Evolutionary conservation across 768 basidiomycete genomes (phyloP).

Genomic region (Boletus vinaceobasis): DNA sequence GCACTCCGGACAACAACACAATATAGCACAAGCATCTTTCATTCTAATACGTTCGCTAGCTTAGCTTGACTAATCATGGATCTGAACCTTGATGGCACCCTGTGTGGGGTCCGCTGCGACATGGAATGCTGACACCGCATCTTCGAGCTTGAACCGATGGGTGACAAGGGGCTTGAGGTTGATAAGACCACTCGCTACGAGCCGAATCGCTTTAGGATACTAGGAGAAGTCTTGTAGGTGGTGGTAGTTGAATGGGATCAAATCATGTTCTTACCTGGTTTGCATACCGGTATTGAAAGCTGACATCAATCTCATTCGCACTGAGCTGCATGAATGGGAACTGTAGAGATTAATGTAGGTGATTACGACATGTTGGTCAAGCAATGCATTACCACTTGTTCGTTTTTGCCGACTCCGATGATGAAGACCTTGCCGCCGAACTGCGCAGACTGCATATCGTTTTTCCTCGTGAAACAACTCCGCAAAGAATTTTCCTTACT

Average conservation of each 20-base stretch:
- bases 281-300: conserved; percentile 67
- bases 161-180: conserved; percentile 79
- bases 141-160: conserved; percentile 67
- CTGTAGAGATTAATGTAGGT: conserved; percentile 23
- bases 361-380: background rate
- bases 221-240: conserved; percentile 22
- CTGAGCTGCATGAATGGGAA: conserved; percentile 75
- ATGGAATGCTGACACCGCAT: conserved; percentile 77
- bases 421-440: conserved; percentile 70
- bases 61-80: conserved; percentile 41
- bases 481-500: conserved; percentile 13
- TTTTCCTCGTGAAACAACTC: background rate
- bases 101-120: conserved; percentile 64
- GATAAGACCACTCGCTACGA: conserved; percentile 71
- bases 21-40: background rate
- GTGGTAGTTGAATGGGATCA: background rate
- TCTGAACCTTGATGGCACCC: conserved; percentile 69
- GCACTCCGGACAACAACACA: background rate
- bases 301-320: conserved; percentile 66
- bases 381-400: conserved; percentile 45
- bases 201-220: conserved; percentile 82
- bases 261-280: conserved; percentile 43
- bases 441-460: conserved; percentile 46
- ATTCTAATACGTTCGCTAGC: background rate
- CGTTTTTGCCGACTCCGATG: conserved; percentile 65